A percentile compares a stretch with the other conserved stretches of the same genome.
Evolutionary conservation across 768 basidiomycete genomes (phyloP).

Genomic region (Boletus coccyginus): DNA sequence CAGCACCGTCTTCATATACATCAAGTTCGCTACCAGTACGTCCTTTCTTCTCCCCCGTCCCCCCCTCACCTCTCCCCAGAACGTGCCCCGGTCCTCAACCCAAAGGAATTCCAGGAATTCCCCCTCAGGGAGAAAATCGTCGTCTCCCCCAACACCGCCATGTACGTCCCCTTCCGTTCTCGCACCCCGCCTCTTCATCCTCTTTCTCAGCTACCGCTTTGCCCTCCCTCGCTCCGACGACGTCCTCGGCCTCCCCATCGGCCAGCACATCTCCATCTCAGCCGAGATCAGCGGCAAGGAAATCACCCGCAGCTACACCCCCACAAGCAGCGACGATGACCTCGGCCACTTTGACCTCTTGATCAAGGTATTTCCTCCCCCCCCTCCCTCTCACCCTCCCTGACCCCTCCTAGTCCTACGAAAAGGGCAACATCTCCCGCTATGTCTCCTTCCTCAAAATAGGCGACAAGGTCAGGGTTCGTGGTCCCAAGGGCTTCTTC

Average conservation of each 20-base stretch:
- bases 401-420: constrained; percentile 67
- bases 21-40: constrained; percentile 47
- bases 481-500: constrained; percentile 97
- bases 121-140: constrained; percentile 75
- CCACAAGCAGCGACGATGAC: constrained; percentile 91
- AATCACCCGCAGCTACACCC: constrained; percentile 91
- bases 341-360: constrained; percentile 93
- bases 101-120: constrained; percentile 79
- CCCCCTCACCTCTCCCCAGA: constrained; percentile 36
- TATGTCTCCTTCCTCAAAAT: constrained; percentile 79
- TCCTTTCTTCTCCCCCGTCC: constrained; percentile 10
- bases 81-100: constrained; percentile 68
- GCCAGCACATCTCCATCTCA: constrained; percentile 91
- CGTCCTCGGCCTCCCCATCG: constrained; percentile 89
- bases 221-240: constrained; percentile 70
- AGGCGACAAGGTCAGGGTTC: constrained; percentile 85
- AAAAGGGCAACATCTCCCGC: constrained; percentile 95
- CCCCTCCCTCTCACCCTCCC: background rate
- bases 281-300: constrained; percentile 92
- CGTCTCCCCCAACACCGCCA: constrained; percentile 93
- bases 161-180: constrained; percentile 49
- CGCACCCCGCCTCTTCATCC: background rate
- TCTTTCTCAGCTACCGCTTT: constrained; percentile 78
- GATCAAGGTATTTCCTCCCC: constrained; percentile 69
- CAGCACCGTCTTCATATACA: constrained; percentile 49